These are phyloP conservation scores for Turnera subulata DNA, from an alignment of 345 rosid species.

Conservation along the genomic window DNA sequence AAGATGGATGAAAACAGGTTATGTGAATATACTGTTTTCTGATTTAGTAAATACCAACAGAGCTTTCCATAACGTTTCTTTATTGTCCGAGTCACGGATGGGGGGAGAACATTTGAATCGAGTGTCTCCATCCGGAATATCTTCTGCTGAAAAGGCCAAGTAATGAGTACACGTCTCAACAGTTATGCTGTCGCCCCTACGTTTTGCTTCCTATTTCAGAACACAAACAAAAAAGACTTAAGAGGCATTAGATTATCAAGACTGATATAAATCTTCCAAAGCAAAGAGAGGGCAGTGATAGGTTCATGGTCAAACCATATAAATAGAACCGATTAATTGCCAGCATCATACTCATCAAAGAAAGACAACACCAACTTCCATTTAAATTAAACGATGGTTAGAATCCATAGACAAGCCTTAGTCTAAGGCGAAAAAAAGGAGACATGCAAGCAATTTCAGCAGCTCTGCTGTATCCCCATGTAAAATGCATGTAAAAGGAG, in stretches of 20 bases:
- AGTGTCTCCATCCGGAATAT: conserved; percentile 85
- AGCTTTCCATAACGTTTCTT: conserved; percentile 86
- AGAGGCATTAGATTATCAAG: neutral
- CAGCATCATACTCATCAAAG: no score
- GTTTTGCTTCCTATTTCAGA: conserved; percentile 63
- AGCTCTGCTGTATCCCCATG: no score
- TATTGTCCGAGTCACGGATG: conserved; percentile 69
- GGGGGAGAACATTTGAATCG: conserved; percentile 97
- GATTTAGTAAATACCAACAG: conserved; percentile 48
- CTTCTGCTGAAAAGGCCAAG: conserved; percentile 90
- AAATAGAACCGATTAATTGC: neutral
- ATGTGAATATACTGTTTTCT: conserved; percentile 3
- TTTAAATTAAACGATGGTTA: no score
- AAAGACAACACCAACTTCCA: no score
- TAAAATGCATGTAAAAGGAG: no score
- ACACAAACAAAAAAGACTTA: neutral
- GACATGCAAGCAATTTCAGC: no score
- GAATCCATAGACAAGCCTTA: no score
- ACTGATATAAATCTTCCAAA: neutral
- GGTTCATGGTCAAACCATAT: neutral
- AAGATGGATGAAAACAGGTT: conserved; percentile 6
- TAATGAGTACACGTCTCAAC: conserved; percentile 98
- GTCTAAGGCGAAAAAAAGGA: no score
- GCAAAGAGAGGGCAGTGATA: neutral
- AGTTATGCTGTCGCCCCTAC: conserved; percentile 66